phyloP scores from a whole-genome alignment of 768 basidiomycete genomes.

The Mycena crocata region DNA sequence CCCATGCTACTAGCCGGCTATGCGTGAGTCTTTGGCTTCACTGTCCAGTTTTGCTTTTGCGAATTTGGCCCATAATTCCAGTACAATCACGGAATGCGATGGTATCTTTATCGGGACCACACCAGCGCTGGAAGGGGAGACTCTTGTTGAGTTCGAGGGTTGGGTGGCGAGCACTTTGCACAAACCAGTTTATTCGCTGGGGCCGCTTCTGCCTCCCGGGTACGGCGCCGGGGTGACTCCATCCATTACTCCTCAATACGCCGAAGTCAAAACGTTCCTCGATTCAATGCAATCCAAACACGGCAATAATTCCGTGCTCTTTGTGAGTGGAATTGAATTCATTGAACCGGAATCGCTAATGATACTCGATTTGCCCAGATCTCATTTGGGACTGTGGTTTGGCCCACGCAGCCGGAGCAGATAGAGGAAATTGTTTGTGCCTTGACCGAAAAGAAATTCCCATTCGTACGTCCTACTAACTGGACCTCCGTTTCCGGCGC shows the following conservation, averaged over 20 bases:
- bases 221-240: not conserved
- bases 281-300: not conserved
- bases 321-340: not conserved
- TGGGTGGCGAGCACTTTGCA: not conserved
- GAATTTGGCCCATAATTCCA: not conserved
- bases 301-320: conserved; percentile 1
- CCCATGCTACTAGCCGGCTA: not conserved
- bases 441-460: conserved; percentile 5
- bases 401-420: not conserved
- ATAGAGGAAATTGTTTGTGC: conserved; percentile 1
- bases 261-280: not conserved
- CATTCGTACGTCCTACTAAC: conserved; percentile 8
- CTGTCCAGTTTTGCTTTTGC: too few relatives aligned
- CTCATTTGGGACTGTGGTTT: conserved; percentile 17
- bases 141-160: not conserved
- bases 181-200: conserved; percentile 9
- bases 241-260: not conserved
- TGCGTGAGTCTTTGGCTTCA: not conserved
- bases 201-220: conserved; percentile 14
- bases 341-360: not conserved
- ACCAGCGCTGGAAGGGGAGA: conserved; percentile 12
- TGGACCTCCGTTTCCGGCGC: not conserved
- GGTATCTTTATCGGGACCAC: not conserved
- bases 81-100: conserved; percentile 1
- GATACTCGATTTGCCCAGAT: not conserved